Evolutionary conservation across 2,329 filamentous ascomycete species (phyloP).

Genomic region (Aureobasidium sp.): DNA sequence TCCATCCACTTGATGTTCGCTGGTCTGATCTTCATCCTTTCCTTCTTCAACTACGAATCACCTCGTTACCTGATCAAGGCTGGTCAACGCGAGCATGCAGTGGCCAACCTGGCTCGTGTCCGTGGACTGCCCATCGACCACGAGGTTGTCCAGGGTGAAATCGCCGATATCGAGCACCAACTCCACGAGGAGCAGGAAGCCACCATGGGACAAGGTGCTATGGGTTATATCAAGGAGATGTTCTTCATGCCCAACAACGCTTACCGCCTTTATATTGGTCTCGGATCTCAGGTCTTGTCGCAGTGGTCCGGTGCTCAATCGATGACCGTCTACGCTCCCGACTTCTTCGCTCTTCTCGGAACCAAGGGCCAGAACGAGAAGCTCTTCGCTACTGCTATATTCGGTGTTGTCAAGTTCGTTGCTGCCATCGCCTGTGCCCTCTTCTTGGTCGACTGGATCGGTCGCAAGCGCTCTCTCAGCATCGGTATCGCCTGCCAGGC

Average conservation of each 20-base stretch:
- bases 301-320: constrained; percentile 65
- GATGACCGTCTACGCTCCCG: constrained; percentile 68
- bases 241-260: constrained; percentile 61
- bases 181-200: constrained; percentile 65
- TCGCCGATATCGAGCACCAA: constrained; percentile 55
- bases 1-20: constrained; percentile 71
- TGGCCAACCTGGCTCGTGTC: constrained; percentile 48
- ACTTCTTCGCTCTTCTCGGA: constrained; percentile 65
- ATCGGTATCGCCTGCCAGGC: constrained; percentile 44
- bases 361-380: constrained; percentile 59
- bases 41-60: constrained; percentile 54
- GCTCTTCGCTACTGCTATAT: constrained; percentile 64
- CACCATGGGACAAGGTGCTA: constrained; percentile 54
- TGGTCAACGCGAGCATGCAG: constrained; percentile 59
- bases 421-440: constrained; percentile 62
- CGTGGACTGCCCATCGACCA: constrained; percentile 60
- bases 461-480: constrained; percentile 53
- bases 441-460: constrained; percentile 71
- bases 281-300: constrained; percentile 60
- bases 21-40: constrained; percentile 61
- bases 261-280: constrained; percentile 61
- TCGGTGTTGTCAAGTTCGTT: constrained; percentile 65
- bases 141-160: constrained; percentile 39
- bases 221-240: constrained; percentile 61
- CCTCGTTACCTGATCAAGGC: constrained; percentile 60